Percentiles rank a stretch among this genome's conserved stretches.
These are phyloP conservation scores for Amanita molliuscula DNA, from an alignment of 768 basidiomycete genomes.

Conservation along the genomic window DNA sequence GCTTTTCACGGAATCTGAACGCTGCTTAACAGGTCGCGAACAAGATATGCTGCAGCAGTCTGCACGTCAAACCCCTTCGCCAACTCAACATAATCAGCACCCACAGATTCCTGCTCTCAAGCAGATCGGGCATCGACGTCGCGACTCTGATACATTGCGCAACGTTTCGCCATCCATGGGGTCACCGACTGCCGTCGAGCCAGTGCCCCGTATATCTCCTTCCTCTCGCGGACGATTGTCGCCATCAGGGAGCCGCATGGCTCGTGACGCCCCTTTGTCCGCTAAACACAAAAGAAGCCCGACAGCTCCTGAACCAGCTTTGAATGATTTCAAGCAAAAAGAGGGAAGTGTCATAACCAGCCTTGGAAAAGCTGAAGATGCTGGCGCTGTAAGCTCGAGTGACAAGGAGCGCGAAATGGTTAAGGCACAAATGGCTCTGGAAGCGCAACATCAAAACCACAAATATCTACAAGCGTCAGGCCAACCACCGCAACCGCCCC, in stretches of 20 bases:
- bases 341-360: not conserved
- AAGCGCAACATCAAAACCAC: constrained; percentile 19
- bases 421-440: constrained; percentile 19
- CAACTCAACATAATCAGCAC: constrained; percentile 16
- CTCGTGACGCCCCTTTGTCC: constrained; percentile 20
- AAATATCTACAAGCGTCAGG: constrained; percentile 20
- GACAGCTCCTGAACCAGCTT: constrained; percentile 51
- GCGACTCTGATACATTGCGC: constrained; percentile 71
- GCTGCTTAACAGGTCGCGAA: constrained; percentile 14
- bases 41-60: constrained; percentile 16
- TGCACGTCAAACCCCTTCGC: constrained; percentile 45
- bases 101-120: constrained; percentile 9
- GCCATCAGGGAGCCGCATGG: constrained; percentile 13
- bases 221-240: constrained; percentile 14
- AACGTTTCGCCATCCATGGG: constrained; percentile 25
- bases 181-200: constrained; percentile 50
- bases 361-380: constrained; percentile 13
- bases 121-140: constrained; percentile 43
- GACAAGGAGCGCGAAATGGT: constrained; percentile 25
- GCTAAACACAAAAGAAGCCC: constrained; percentile 57
- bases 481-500: constrained; percentile 26
- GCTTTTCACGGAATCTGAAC: constrained; percentile 8
- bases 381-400: constrained; percentile 17
- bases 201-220: constrained; percentile 14
- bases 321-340: constrained; percentile 22